Conservation (phyloP, 2,329 filamentous ascomycete genomes). For the Aulographum hederae region DNA sequence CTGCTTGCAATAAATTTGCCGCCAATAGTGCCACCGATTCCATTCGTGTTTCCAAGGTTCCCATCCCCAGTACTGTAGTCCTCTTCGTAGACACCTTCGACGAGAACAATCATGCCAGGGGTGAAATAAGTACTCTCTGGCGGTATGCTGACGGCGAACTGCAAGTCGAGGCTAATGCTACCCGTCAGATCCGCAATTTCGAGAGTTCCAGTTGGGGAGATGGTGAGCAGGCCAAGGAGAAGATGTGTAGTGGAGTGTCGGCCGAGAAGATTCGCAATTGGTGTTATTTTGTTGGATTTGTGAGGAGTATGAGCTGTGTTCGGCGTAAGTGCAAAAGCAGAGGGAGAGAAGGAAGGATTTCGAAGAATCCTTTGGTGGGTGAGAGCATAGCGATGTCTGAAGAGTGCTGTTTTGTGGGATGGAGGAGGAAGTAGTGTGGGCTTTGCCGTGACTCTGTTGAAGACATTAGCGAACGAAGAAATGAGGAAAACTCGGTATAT, state of each 20-base stretch:
- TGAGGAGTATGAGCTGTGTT: conserved; percentile 6
- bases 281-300: conserved; percentile 66
- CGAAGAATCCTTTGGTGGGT: conserved; percentile 82
- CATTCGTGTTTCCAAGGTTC: conserved; percentile 56
- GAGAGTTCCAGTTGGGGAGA: conserved; percentile 65
- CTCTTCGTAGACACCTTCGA: conserved; percentile 94
- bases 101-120: conserved; percentile 87
- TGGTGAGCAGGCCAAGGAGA: conserved; percentile 64
- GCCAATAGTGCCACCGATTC: conserved; percentile 80
- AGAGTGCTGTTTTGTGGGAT: conserved; percentile 66
- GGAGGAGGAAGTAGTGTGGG: conserved; percentile 45
- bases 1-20: conserved; percentile 83
- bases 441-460: conserved; percentile 16
- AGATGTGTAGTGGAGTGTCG: conserved; percentile 72
- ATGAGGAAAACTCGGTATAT: no score
- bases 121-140: conserved; percentile 78
- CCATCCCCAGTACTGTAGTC: conserved; percentile 51
- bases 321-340: conserved; percentile 43
- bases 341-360: conserved; percentile 88
- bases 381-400: conserved; percentile 80
- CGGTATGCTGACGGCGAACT: conserved; percentile 64
- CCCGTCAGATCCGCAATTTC: conserved; percentile 77
- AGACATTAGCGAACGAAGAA: no score
- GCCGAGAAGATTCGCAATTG: conserved; percentile 58
- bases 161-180: conserved; percentile 68